Conservation (phyloP, 2,329 filamentous ascomycete genomes). For the Chrysoporthe cubensis region DNA sequence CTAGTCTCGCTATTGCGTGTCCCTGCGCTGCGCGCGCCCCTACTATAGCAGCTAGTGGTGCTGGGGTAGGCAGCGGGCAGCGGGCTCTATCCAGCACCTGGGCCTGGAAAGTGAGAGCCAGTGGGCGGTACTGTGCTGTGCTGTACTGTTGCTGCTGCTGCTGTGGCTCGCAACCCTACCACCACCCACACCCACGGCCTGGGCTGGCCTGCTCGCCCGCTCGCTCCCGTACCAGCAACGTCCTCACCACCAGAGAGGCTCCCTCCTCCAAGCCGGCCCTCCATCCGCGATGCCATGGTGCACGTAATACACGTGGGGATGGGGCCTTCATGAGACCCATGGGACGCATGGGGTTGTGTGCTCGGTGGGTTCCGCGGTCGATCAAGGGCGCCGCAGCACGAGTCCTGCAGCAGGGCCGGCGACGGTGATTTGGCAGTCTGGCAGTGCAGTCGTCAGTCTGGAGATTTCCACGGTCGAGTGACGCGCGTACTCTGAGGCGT, state of each 20-base stretch:
- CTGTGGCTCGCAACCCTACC: no score
- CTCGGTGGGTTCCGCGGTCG: conserved; percentile 1
- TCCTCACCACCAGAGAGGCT: background rate
- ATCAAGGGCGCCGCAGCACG: background rate
- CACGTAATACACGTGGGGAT: conserved; percentile 23
- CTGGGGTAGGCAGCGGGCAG: no score
- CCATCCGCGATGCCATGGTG: background rate
- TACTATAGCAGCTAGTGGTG: background rate
- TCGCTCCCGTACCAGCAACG: no score
- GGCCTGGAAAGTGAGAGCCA: no score
- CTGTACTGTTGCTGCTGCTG: no score
- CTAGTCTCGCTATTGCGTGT: conserved; percentile 25
- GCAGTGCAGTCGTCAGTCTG: conserved; percentile 3
- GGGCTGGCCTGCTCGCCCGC: no score
- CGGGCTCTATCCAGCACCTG: no score
- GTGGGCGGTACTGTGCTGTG: no score
- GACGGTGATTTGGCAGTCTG: background rate
- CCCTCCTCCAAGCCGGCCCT: background rate
- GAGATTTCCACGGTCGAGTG: conserved; percentile 6
- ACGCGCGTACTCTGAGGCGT: conserved; percentile 27
- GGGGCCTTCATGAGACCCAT: conserved; percentile 1
- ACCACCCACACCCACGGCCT: no score
- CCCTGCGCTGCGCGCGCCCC: conserved; percentile 10
- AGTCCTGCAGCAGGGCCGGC: no score
- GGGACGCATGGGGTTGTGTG: conserved; percentile 1